Conservation (phyloP, 768 basidiomycete genomes). For the Macrolepiota dolichaula region DNA sequence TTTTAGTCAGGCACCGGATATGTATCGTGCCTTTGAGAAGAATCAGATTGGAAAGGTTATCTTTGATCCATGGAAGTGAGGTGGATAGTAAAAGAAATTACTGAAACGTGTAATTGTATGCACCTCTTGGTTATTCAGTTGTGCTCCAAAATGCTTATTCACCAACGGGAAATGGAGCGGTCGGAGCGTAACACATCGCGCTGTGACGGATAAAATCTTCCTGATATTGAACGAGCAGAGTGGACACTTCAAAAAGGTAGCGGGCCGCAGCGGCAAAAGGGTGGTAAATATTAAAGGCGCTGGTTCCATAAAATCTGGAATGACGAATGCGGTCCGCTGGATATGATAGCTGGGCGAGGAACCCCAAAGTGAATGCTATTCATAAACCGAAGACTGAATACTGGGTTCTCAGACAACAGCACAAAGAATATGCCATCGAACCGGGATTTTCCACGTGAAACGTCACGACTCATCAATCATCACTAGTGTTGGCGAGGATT, state of each 20-base stretch:
- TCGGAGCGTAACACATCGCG: no score
- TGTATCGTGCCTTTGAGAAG: constrained; percentile 68
- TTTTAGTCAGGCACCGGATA: constrained; percentile 51
- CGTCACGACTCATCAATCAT: no score
- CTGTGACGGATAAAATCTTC: no score
- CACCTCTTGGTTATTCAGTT: background rate
- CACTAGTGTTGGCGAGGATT: no score
- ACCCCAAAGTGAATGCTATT: background rate
- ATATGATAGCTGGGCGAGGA: background rate
- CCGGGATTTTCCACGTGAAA: no score
- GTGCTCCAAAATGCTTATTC: background rate
- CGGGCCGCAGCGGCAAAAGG: no score
- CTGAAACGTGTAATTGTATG: background rate
- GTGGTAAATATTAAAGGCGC: no score
- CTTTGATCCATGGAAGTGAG: constrained; percentile 68
- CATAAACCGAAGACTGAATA: background rate
- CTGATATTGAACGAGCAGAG: no score
- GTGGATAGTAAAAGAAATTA: background rate
- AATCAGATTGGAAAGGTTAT: constrained; percentile 72
- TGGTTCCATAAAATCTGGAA: no score
- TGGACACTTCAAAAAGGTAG: no score
- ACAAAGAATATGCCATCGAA: no score
- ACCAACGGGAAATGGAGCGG: no score
- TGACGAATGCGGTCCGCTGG: background rate
- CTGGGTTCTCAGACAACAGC: background rate